Evolutionary conservation across 495 filamentous ascomycete species (phyloP), one percentile per base, ranked within the genome.

Genomic region (Penicillium nucicola): DNA sequence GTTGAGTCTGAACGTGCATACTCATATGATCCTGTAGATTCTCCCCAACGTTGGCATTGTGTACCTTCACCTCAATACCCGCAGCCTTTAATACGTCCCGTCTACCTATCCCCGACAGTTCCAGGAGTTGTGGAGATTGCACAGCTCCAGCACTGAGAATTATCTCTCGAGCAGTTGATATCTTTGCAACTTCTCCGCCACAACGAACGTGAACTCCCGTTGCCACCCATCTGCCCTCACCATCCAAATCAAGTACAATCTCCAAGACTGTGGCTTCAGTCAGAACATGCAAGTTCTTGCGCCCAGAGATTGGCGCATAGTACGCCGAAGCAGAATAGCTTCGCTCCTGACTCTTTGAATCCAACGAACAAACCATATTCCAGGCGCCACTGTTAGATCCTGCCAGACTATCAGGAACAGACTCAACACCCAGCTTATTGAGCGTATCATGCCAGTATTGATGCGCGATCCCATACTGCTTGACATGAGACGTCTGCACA

Each of bases 11-110:
- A n/a, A 45, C 28, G 45, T 31, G 48, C 67, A 36, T 62, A 73
- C 76, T 75, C 42, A 76, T 50, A 50, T 82, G 79, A 23, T 82
- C 80, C 51, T 84, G 80, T 3, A 83, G 59, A 35, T 83, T 82
- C 42, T 77, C 72, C 5, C 81, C 80, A 2, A 84, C 80, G 14
- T 74, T 72, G 0, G 74, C 60, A 28, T 71, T 74, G 18, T 72
- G 58, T 3, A 80, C 58, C 18, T 74, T 70, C 4, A 73, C 53
- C 0, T 64, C 54, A 19, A 84, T 74, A 0, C 73, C 70, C 5
- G 69, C 70, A 0, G 57, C 56, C 1, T 65, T 40, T 0, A 84
- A 70, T 2, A 80, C 36, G 9, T 57, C 46, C 4, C 48, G 45
- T 9, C 55, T 50, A 8, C 79, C 81, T 30, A 84, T 67, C 0